These are phyloP conservation scores for Berberis vulgaris DNA, from an alignment of 164 flowering plant genomes.

Conservation along the genomic window DNA sequence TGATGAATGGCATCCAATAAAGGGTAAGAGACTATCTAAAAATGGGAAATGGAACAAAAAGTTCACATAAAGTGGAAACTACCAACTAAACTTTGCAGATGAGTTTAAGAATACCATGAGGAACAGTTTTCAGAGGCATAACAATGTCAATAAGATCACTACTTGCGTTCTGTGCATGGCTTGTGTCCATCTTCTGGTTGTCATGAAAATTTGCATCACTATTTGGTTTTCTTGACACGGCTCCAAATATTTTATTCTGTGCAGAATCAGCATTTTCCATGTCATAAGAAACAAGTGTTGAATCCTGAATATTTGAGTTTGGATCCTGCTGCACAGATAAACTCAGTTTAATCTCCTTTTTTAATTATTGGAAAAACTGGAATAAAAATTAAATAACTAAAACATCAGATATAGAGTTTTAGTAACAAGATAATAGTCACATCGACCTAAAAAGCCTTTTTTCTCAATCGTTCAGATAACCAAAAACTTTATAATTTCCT, in stretches of 20 bases:
- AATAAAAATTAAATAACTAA: not conserved
- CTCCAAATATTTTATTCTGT: conserved; percentile 18
- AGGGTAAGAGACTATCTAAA: not conserved
- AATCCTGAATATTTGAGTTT: conserved; percentile 18
- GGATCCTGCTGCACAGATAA: conserved; percentile 25
- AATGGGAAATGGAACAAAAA: not conserved
- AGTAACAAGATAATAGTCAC: too few relatives aligned
- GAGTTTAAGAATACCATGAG: conserved; percentile 30
- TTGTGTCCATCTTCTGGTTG: conserved; percentile 19
- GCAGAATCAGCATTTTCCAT: conserved; percentile 13
- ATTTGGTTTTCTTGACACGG: conserved; percentile 17
- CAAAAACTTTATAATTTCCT: too few relatives aligned
- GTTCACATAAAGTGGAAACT: not conserved
- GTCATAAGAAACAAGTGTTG: conserved; percentile 14
- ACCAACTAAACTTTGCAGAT: not conserved
- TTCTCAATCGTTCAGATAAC: too few relatives aligned
- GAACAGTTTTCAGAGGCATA: conserved; percentile 21
- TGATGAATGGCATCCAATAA: not conserved
- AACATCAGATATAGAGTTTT: not conserved
- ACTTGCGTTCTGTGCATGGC: conserved; percentile 14
- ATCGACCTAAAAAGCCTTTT: too few relatives aligned
- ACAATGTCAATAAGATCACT: conserved; percentile 20
- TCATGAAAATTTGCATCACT: conserved; percentile 15
- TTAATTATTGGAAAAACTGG: not conserved
- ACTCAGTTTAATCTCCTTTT: not conserved